phyloP scores from a whole-genome alignment of 2,329 filamentous ascomycete genomes.

The Cladosporium sp. region DNA sequence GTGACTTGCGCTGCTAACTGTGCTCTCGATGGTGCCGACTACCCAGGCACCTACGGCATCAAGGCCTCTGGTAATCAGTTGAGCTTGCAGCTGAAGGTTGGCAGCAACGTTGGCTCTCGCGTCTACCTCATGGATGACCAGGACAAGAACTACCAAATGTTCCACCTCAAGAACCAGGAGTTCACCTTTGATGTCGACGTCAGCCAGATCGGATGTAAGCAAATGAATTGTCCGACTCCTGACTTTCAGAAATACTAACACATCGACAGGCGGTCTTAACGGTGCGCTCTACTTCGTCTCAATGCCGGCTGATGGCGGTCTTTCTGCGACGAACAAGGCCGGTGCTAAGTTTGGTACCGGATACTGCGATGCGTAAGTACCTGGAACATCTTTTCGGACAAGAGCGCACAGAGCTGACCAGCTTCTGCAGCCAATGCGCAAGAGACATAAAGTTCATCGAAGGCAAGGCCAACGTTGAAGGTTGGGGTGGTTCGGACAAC shows the following conservation, averaged over 20 bases:
- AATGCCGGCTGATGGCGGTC: slow-evolving; percentile 61
- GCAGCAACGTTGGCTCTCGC: slow-evolving; percentile 41
- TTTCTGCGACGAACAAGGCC: slow-evolving; percentile 44
- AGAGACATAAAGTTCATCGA: slow-evolving; percentile 32
- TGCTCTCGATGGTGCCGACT: slow-evolving; percentile 54
- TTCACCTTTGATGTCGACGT: slow-evolving; percentile 71
- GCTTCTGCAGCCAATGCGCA: slow-evolving; percentile 36
- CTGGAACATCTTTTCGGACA: no score
- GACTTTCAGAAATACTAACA: slow-evolving; percentile 41
- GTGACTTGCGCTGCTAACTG: slow-evolving; percentile 51
- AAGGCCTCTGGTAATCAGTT: slow-evolving; percentile 47
- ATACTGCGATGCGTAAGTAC: slow-evolving; percentile 44
- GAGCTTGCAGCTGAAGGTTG: slow-evolving; percentile 42
- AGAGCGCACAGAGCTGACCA: no score
- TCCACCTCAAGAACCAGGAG: slow-evolving; percentile 63
- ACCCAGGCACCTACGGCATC: slow-evolving; percentile 53
- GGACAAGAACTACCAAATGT: slow-evolving; percentile 60
- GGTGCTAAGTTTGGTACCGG: slow-evolving; percentile 58
- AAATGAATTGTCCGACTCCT: no score
- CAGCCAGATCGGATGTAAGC: slow-evolving; percentile 10
- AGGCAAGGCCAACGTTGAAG: slow-evolving; percentile 44
- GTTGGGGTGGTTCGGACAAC: slow-evolving; percentile 23
- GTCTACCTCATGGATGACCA: slow-evolving; percentile 60
- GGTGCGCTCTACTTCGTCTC: slow-evolving; percentile 64
- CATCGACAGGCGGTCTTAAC: slow-evolving; percentile 62